Evolutionary conservation across 2,329 filamentous ascomycete genomes (phyloP), one percentile per base, ranked within the genome.

Genomic region (Stylonectria norvegica): DNA sequence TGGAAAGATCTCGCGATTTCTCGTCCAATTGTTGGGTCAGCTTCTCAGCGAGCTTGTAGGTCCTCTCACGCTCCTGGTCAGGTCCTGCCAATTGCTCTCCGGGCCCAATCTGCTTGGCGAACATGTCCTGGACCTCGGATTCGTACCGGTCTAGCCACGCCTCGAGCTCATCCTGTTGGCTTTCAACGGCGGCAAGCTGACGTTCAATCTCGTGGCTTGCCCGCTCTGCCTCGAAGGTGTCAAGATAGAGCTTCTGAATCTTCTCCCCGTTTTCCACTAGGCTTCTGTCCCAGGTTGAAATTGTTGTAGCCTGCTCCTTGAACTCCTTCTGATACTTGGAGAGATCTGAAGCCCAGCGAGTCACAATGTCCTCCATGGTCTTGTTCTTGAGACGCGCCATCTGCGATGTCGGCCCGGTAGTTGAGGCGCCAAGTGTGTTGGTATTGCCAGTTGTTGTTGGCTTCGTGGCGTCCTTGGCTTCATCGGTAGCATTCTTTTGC

Each of bases 281-380:
- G 62, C 90, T 80, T 42, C 89, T 81, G 63, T 98, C 93, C 94
- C 94, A 98, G 31, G 79, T 76, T 10, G 89, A 86, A 11, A 97
- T 88, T 49, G 89, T 85, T 46, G 83, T 78, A 4, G 94, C 91
- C 63, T 97, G 89, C 22, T 85, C 78, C 61, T 94, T 89, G 70
- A 97, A 98, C 43, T 95, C 89, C 63, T 95, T 95, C 60, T 97
- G 91, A 60, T 98, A 96, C 60, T 95, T 94, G 38, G 89, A 86
- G 35, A 98, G 73, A 59, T 97, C 93, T 0, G 89, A 89, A 2
- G 93, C 93, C 93, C 93, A 98, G 20, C 89, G 83, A 4, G 89
- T 96, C 51, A 98, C 89, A 49, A 98, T 96, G 63, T 98, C 93
- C 59, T 98, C 93, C 86, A 98, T 96, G 1, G 91, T 95, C 70